Percentiles rank a stretch among this genome's conserved stretches.
These are phyloP conservation scores for Perkinsus marinus DNA, from an alignment of 169 alveolate genomes.

Conservation along the genomic window DNA sequence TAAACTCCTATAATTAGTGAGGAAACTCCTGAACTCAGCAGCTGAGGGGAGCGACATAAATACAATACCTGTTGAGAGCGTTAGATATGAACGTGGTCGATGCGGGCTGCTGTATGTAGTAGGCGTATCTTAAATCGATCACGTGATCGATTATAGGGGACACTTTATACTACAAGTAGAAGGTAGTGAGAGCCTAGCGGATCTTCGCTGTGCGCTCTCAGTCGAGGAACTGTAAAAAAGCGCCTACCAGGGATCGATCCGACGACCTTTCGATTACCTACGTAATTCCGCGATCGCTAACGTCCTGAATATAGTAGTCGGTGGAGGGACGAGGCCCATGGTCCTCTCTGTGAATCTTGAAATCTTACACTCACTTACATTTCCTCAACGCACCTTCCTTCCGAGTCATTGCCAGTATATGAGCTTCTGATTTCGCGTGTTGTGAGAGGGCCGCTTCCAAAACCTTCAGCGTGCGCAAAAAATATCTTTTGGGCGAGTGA, in stretches of 20 bases:
- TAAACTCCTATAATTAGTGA: too few species aligned
- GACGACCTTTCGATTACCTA: background rate
- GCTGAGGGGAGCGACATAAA: too few species aligned
- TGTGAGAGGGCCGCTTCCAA: background rate
- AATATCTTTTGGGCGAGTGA: background rate
- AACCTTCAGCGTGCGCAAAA: background rate
- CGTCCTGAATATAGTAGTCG: background rate
- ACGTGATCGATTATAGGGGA: background rate
- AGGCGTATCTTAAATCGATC: background rate
- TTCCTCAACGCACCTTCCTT: background rate
- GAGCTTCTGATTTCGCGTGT: background rate
- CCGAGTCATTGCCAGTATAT: background rate
- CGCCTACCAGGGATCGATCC: background rate
- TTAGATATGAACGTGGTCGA: too few species aligned
- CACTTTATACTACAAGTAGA: background rate
- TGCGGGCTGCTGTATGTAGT: background rate
- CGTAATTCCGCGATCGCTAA: background rate
- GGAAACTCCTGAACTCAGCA: too few species aligned
- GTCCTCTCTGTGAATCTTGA: background rate
- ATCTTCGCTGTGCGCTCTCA: background rate
- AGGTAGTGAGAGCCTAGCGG: background rate
- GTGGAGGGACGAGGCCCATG: background rate
- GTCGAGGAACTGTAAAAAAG: background rate
- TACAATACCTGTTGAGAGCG: too few species aligned
- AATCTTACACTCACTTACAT: background rate